Conservation (phyloP, 805 yeast species). For the Yamadazyma olivae region DNA sequence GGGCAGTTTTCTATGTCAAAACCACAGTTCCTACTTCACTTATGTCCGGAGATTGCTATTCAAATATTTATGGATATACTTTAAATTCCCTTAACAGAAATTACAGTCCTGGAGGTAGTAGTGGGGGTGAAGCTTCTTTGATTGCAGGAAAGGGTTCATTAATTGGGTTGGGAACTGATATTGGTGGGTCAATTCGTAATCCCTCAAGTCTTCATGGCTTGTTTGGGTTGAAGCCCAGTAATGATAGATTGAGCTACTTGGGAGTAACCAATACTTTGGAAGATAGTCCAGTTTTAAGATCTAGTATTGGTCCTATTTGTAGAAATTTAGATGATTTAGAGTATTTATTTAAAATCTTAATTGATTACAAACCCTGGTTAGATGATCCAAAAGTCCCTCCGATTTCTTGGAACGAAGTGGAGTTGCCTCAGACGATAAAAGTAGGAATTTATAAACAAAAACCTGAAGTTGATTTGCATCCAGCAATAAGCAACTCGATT, state of each 20-base stretch:
- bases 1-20: constrained; percentile 19
- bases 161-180: constrained; percentile 24
- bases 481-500: constrained; percentile 15
- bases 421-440: constrained; percentile 18
- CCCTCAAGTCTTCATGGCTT: constrained; percentile 22
- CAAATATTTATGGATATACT: constrained; percentile 18
- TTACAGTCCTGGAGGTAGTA: constrained; percentile 21
- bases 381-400: constrained; percentile 36
- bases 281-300: constrained; percentile 17
- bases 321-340: constrained; percentile 35
- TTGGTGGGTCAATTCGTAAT: constrained; percentile 22
- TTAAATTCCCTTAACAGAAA: constrained; percentile 17
- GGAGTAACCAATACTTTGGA: constrained; percentile 19
- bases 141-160: constrained; percentile 18
- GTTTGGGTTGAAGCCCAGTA: constrained; percentile 20
- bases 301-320: constrained; percentile 38
- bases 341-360: constrained; percentile 44
- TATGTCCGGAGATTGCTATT: constrained; percentile 21
- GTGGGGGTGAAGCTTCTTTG: constrained; percentile 25
- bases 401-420: constrained; percentile 43
- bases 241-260: constrained; percentile 16
- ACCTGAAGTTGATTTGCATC: constrained; percentile 9
- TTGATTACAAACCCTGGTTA: constrained; percentile 52
- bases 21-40: constrained; percentile 22
- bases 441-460: constrained; percentile 2